A percentile compares a stretch with the other conserved stretches of the same genome.
phyloP scores from a whole-genome alignment of 2,329 filamentous ascomycete species.

The Fusarium poae region DNA sequence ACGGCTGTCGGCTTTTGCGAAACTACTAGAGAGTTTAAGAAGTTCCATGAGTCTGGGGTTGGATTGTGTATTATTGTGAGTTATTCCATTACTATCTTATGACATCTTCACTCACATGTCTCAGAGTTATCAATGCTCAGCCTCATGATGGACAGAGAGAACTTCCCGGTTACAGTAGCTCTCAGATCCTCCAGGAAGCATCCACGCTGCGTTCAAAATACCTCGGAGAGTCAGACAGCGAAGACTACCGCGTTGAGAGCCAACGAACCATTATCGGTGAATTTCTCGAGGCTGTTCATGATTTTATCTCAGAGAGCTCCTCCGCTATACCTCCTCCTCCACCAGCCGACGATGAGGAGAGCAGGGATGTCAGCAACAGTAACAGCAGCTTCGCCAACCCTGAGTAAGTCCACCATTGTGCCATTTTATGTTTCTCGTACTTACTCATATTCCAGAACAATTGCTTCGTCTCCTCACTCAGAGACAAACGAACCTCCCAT shows the following conservation, averaged over 20 bases:
- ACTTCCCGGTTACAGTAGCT: conserved; percentile 48
- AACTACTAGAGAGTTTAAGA: conserved; percentile 39
- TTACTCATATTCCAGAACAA: conserved; percentile 28
- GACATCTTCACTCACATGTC: conserved; percentile 7
- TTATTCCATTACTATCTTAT: neutral
- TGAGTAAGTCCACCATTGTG: conserved; percentile 13
- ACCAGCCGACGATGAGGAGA: conserved; percentile 7
- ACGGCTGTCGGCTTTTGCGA: conserved; percentile 35
- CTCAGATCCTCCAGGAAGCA: conserved; percentile 48
- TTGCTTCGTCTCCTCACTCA: conserved; percentile 45
- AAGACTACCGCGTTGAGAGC: conserved; percentile 40
- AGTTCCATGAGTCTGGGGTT: conserved; percentile 45
- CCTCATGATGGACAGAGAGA: conserved; percentile 36
- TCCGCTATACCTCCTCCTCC: conserved; percentile 26
- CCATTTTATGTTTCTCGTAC: fast-evolving
- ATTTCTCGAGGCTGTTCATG: conserved; percentile 45
- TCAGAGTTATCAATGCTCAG: conserved; percentile 43
- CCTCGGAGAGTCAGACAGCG: conserved; percentile 31
- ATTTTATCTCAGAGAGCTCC: conserved; percentile 44
- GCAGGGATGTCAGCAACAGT: conserved; percentile 24
- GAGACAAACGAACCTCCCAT: conserved; percentile 39
- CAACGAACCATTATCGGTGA: conserved; percentile 36
- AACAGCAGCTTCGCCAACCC: conserved; percentile 21
- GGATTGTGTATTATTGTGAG: conserved; percentile 44
- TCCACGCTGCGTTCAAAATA: conserved; percentile 39